Evolutionary conservation across 192 early-diverging fungal species (phyloP).

Genomic region (Backusella liffmaniae): DNA sequence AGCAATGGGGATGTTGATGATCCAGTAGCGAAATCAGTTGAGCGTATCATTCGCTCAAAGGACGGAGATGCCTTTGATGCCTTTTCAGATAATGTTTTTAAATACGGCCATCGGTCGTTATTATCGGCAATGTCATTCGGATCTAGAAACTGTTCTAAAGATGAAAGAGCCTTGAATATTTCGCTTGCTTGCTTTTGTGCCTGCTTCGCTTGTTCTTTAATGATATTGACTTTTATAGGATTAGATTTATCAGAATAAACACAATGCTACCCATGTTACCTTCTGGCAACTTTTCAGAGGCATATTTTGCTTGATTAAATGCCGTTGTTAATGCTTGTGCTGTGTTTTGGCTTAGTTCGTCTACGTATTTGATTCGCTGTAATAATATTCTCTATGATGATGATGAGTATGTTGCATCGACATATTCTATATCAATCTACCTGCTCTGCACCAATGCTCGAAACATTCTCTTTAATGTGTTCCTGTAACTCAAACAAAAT

Average conservation of each 20-base stretch:
- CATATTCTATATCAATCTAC: neutral
- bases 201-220: neutral
- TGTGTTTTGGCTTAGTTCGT: neutral
- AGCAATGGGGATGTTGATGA: slow-evolving; percentile 1
- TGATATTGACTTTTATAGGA: neutral
- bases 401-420: neutral
- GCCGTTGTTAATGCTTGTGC: neutral
- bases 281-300: slow-evolving; percentile 3
- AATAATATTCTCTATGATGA: neutral
- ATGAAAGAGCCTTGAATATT: slow-evolving; percentile 7
- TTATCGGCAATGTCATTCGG: neutral
- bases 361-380: slow-evolving; percentile 7
- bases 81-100: neutral
- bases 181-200: neutral
- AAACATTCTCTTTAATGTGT: slow-evolving; percentile 3
- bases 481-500: neutral
- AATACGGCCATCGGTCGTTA: neutral
- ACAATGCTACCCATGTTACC: neutral
- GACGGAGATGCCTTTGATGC: neutral
- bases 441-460: neutral
- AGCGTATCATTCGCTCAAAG: neutral
- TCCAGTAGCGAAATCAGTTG: neutral
- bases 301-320: neutral
- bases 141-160: slow-evolving; percentile 5
- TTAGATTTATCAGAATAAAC: neutral